Base-by-base conservation (phyloP, 2,329 filamentous ascomycete genomes). In the Intubia oerlemansii region DNA sequence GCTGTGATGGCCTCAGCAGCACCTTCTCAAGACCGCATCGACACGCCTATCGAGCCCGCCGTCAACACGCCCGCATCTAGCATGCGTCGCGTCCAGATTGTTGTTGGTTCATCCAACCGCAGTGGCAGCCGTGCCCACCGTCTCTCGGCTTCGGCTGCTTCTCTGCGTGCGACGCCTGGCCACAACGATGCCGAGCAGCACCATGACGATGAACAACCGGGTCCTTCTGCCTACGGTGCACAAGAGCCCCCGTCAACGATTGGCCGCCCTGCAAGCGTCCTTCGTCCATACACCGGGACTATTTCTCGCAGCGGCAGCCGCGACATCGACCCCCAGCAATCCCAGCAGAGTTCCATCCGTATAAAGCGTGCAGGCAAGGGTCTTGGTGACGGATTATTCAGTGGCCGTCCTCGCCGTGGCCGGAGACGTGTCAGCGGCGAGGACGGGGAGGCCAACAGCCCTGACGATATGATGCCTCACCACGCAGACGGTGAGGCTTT, bases 361-460 rank as follows among this genome's bases (percentile, higher is more conserved):
- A 57, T 84, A 33, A 85, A 84, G 50, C 61, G 78, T 35, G 66
- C 80, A 10, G 74, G 73, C 11, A 78, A 79, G 47, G 58, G 75
- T 7, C 66, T 38, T n/a, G 74, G 37, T 3, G 80, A 79, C 1
- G 75, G 68, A 34, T 84, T 85, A 38, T 54, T 88, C 14, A 81
- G 77, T 39, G 79, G 77, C 1, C 80, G 80, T 17, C 77, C 80
- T 13, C 66, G 80, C 31, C 62, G 81, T 39, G 80, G 78, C 16
- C 63, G 76, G 35, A 60, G 71, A 37, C 56, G 68, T 33, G 62
- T 46, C 41, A 77, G 71, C 40, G 71, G 76, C 36, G 73, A 79
- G 36, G 70, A 75, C 22, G 36, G 34, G 16, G 63, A 45, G 5
- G 61, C 62, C 12, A 34, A 36, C 31, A 31, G 40, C 22, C 30